phyloP scores from a whole-genome alignment of 176 grass and related monocot genomes.

The Raddia distichophylla region DNA sequence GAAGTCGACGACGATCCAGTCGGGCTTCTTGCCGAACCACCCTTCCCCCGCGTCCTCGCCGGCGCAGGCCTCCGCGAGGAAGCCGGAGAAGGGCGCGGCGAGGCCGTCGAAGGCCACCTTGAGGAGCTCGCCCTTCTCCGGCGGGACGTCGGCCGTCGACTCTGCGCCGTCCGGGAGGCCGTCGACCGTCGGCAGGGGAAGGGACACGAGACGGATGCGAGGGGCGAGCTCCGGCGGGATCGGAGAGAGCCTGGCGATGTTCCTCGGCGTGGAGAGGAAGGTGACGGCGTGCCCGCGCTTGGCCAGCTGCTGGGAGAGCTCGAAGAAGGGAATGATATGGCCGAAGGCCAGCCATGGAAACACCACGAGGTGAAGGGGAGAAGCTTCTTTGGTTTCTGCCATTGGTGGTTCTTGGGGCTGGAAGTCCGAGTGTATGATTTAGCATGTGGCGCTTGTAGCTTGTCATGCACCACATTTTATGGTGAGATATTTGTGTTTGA shows the following conservation, averaged over 20 bases:
- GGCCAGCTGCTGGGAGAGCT: constrained; percentile 47
- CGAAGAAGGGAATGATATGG: constrained; percentile 45
- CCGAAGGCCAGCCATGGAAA: constrained; percentile 56
- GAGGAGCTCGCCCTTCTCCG: constrained; percentile 6
- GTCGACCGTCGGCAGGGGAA: constrained; percentile 19
- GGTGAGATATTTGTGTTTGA: no score
- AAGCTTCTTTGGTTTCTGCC: not conserved
- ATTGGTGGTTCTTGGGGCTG: not conserved
- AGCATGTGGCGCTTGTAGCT: no score
- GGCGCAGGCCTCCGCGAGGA: not conserved
- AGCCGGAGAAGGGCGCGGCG: not conserved
- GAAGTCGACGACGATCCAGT: constrained; percentile 60
- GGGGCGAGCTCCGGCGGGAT: not conserved
- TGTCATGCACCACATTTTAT: no score
- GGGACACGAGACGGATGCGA: constrained; percentile 16
- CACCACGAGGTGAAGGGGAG: constrained; percentile 12
- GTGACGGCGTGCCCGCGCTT: constrained; percentile 34
- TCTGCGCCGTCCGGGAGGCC: constrained; percentile 31
- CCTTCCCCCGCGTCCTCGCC: not conserved
- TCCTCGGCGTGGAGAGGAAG: constrained; percentile 52
- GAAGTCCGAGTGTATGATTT: no score
- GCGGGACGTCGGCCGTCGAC: constrained; percentile 41
- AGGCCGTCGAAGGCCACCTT: constrained; percentile 33
- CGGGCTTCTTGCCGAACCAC: not conserved
- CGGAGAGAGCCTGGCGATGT: constrained; percentile 33